Evolutionary conservation across 169 alveolate species (phyloP), one percentile per base, ranked within the genome.

Genomic region (Plasmodium yoelii): DNA sequence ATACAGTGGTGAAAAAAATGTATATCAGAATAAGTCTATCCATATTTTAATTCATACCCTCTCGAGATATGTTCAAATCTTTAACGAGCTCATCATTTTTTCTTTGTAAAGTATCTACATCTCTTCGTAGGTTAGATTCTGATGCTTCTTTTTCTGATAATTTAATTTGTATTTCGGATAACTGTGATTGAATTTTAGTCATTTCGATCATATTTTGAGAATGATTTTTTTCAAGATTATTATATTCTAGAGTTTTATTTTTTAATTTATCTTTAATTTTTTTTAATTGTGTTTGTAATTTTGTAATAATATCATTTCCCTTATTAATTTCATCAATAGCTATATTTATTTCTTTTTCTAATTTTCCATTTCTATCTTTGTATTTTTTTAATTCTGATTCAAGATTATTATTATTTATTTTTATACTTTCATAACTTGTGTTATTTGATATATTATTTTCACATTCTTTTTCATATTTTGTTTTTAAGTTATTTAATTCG

Each of bases 241-340:
- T 69, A 56, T 82, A 72, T 46, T 82, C 90, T 5, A 53, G 22
- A 13, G 84, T 67, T 70, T 82, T 82, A 28, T 34, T 39, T 56
- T 82, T 82, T 47, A 82, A 47, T 24, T 82, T 82, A 47, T 82
- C 90, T 47, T 82, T 82, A 71, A 82, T 82, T 28, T 82, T 82
- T 15, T 70, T 68, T 51, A 82, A 18, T 61, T 82, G 90, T n/a
- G 22, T 67, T 59, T 82, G 90, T 44, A 82, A 49, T 49, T 82
- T 82, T n/a, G 90, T 82, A 42, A 82, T 82, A 46, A 82, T 82
- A 70, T 82, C 90, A 82, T 82, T 82, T 5, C 90, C 90, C 61
- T 82, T 82, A 64, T 82, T 82, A 12, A 82, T 82, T 49, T 82
- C 90, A 18, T 82, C 90, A 55, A 82, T 82, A 47, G 90, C 90